Conservation (phyloP, 1,284 basidiomycete species). For the Ceratobasidium papillatum region DNA sequence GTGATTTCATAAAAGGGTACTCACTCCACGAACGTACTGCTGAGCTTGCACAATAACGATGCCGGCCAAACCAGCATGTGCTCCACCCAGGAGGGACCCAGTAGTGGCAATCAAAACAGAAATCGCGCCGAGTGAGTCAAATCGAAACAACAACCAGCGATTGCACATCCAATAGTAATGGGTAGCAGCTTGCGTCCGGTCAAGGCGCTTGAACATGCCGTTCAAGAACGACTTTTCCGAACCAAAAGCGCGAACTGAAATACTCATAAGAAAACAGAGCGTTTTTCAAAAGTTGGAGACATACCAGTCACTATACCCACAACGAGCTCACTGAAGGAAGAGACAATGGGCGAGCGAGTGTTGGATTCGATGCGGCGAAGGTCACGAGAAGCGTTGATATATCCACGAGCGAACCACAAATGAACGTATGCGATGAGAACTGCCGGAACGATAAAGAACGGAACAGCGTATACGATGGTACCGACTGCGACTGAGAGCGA, state of each 20-base stretch:
- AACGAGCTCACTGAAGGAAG: constrained; percentile 36
- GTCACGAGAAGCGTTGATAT: constrained; percentile 30
- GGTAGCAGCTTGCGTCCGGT: constrained; percentile 35
- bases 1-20: not conserved
- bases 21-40: not conserved
- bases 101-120: constrained; percentile 72
- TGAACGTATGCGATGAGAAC: constrained; percentile 26
- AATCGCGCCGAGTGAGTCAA: constrained; percentile 74
- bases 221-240: constrained; percentile 29
- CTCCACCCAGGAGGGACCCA: constrained; percentile 11
- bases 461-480: constrained; percentile 37
- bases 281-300: not conserved
- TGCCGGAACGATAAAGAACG: constrained; percentile 27
- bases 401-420: constrained; percentile 29
- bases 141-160: constrained; percentile 27
- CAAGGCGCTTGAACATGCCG: constrained; percentile 33
- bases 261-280: not conserved
- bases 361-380: constrained; percentile 33
- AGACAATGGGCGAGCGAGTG: constrained; percentile 37
- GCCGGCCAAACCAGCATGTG: constrained; percentile 13
- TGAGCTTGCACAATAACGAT: constrained; percentile 26
- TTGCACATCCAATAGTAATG: constrained; percentile 43
- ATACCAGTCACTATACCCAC: constrained; percentile 5
- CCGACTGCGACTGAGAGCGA: not conserved
- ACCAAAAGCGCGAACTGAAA: constrained; percentile 34